Evolutionary conservation across 2,329 filamentous ascomycete species (phyloP).

Genomic region (Stachybotrys echinatus): DNA sequence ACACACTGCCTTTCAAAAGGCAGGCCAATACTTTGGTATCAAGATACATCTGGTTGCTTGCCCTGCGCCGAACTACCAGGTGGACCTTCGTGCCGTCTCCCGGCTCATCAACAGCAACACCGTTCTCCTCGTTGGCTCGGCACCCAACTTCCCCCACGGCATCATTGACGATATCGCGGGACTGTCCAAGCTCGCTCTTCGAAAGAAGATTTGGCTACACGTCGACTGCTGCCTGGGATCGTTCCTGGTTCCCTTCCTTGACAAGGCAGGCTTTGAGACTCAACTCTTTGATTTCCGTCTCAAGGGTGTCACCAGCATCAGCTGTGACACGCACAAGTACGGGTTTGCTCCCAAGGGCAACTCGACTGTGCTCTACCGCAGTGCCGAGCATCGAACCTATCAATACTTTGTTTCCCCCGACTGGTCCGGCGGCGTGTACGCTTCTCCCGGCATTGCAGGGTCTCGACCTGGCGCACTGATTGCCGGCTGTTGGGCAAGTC

Average conservation of each 20-base stretch:
- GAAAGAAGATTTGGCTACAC: slow-evolving; percentile 79
- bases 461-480: slow-evolving; percentile 91
- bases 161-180: slow-evolving; percentile 92
- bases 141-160: slow-evolving; percentile 96
- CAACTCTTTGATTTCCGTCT: slow-evolving; percentile 90
- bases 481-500: slow-evolving; percentile 88
- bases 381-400: slow-evolving; percentile 69
- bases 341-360: slow-evolving; percentile 98
- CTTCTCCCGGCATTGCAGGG: slow-evolving; percentile 85
- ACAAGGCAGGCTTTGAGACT: slow-evolving; percentile 87
- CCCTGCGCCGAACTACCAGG: slow-evolving; percentile 80
- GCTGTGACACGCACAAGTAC: slow-evolving; percentile 97
- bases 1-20: slow-evolving; percentile 95
- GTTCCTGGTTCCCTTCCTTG: slow-evolving; percentile 87
- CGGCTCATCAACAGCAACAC: slow-evolving; percentile 94
- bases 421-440: slow-evolving; percentile 95
- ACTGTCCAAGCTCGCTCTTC: slow-evolving; percentile 76
- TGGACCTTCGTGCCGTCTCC: slow-evolving; percentile 70
- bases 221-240: slow-evolving; percentile 97
- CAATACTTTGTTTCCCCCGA: slow-evolving; percentile 96
- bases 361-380: slow-evolving; percentile 87
- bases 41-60: slow-evolving; percentile 85
- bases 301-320: slow-evolving; percentile 91
- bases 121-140: slow-evolving; percentile 84
- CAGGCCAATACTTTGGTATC: slow-evolving; percentile 93